A percentile compares a stretch with the other conserved stretches of the same genome.
These are phyloP conservation scores for Leersia perrieri DNA, from an alignment of 176 grass and related monocot species.

Conservation along the genomic window DNA sequence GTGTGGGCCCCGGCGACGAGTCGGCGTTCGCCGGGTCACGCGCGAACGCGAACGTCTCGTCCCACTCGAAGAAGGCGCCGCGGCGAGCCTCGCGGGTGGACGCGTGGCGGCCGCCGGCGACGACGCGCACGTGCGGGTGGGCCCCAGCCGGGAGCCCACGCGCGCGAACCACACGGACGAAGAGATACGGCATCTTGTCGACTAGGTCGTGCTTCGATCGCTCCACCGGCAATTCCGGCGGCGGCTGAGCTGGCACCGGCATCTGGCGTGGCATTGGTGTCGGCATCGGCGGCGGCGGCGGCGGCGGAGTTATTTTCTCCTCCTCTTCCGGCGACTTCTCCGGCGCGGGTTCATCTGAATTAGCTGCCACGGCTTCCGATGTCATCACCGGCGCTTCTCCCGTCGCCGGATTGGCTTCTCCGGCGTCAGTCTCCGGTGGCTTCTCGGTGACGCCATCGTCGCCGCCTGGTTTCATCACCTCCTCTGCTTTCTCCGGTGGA, in stretches of 20 bases:
- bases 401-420: background rate
- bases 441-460: slow-evolving; percentile 15
- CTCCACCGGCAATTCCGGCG: slow-evolving; percentile 50
- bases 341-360: background rate
- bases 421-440: background rate
- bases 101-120: slow-evolving; percentile 53
- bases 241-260: slow-evolving; percentile 9
- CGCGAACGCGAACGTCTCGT: slow-evolving; percentile 78
- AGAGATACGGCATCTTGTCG: slow-evolving; percentile 93
- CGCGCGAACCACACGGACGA: slow-evolving; percentile 74
- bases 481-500: background rate
- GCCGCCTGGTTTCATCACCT: background rate
- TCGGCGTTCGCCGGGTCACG: slow-evolving; percentile 54
- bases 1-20: slow-evolving; percentile 52
- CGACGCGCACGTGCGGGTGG: slow-evolving; percentile 70
- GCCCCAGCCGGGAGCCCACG: slow-evolving; percentile 53
- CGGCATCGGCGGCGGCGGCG: background rate
- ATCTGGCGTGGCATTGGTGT: slow-evolving; percentile 33
- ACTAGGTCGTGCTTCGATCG: slow-evolving; percentile 77
- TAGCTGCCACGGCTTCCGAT: slow-evolving; percentile 1
- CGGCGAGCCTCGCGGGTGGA: slow-evolving; percentile 56
- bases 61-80: slow-evolving; percentile 86
- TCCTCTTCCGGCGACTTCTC: slow-evolving; percentile 26
- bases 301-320: background rate
- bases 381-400: slow-evolving; percentile 4